These are phyloP conservation scores for Globisporangium mamillatum DNA, from an alignment of 352 stramenopile genomes.

Conservation along the genomic window DNA sequence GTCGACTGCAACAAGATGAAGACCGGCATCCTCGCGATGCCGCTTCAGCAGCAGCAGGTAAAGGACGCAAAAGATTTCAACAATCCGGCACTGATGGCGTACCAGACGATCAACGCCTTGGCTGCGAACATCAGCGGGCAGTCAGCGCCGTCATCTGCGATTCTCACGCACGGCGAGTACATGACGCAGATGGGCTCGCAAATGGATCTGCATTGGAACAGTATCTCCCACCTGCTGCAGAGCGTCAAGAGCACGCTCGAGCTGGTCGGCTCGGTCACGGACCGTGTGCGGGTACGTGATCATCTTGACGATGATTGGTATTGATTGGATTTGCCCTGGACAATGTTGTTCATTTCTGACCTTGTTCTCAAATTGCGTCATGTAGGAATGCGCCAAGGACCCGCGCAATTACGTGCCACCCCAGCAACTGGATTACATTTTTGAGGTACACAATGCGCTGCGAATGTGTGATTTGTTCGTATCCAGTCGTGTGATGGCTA, in stretches of 20 bases:
- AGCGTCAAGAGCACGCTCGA: constrained; percentile 76
- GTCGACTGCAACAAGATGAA: constrained; percentile 81
- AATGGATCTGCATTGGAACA: constrained; percentile 87
- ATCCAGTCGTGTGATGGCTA: neutral
- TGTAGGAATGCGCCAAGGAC: constrained; percentile 70
- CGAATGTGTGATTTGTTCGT: neutral
- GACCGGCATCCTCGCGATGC: constrained; percentile 71
- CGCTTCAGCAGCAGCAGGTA: constrained; percentile 53
- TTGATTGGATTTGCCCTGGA: neutral
- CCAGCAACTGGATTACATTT: constrained; percentile 88
- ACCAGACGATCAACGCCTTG: constrained; percentile 83
- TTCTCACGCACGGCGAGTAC: constrained; percentile 82
- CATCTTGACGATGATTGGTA: neutral
- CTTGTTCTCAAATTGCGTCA: constrained; percentile 7
- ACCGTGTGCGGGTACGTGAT: constrained; percentile 60
- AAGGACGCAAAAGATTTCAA: constrained; percentile 63
- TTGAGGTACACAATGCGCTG: constrained; percentile 52
- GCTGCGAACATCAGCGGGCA: constrained; percentile 62
- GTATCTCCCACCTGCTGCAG: constrained; percentile 76
- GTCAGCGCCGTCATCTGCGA: constrained; percentile 56
- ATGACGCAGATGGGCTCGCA: constrained; percentile 86
- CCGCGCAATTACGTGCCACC: constrained; percentile 60
- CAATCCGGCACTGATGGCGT: constrained; percentile 64
- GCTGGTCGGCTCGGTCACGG: constrained; percentile 52
- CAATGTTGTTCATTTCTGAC: neutral